phyloP scores from a whole-genome alignment of 2,329 filamentous ascomycete genomes.

The Aspergillus neotritici region DNA sequence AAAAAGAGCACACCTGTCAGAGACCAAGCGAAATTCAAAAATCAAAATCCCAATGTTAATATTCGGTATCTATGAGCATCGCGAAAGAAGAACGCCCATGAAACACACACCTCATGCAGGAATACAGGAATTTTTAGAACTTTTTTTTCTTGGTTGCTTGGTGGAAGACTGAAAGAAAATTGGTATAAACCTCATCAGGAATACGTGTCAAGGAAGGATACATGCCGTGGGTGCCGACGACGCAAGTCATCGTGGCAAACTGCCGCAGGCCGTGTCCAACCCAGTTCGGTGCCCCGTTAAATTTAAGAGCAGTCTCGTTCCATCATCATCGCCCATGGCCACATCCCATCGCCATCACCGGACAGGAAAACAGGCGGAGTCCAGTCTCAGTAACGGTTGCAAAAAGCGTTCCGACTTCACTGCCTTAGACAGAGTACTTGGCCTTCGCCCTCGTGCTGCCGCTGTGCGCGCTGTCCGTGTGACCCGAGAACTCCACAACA shows the following conservation, averaged over 20 bases:
- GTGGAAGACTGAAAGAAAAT: slow-evolving; percentile 15
- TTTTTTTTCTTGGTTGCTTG: slow-evolving; percentile 6
- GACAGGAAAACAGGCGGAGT: slow-evolving; percentile 12
- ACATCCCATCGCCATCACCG: slow-evolving; percentile 13
- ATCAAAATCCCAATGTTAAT: slow-evolving; percentile 1
- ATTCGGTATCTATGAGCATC: slow-evolving; percentile 3
- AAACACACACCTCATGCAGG: background rate
- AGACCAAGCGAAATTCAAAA: background rate
- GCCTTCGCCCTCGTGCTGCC: slow-evolving; percentile 95
- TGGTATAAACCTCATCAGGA: slow-evolving; percentile 25
- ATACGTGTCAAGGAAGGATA: slow-evolving; percentile 30
- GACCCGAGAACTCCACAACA: slow-evolving; percentile 87
- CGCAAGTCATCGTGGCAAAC: slow-evolving; percentile 23
- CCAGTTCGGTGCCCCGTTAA: slow-evolving; percentile 5
- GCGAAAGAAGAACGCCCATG: background rate
- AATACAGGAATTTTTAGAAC: slow-evolving; percentile 1
- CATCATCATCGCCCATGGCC: slow-evolving; percentile 15
- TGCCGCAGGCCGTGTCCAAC: slow-evolving; percentile 9
- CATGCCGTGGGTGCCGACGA: slow-evolving; percentile 25
- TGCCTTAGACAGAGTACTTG: slow-evolving; percentile 72
- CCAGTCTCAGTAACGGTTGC: slow-evolving; percentile 15
- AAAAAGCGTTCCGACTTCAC: slow-evolving; percentile 4
- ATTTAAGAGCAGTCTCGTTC: slow-evolving; percentile 11
- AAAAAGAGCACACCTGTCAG: background rate
- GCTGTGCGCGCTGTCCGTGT: slow-evolving; percentile 87